phyloP scores from a whole-genome alignment of 805 yeast species.

The Metschnikowia amazonensis region DNA sequence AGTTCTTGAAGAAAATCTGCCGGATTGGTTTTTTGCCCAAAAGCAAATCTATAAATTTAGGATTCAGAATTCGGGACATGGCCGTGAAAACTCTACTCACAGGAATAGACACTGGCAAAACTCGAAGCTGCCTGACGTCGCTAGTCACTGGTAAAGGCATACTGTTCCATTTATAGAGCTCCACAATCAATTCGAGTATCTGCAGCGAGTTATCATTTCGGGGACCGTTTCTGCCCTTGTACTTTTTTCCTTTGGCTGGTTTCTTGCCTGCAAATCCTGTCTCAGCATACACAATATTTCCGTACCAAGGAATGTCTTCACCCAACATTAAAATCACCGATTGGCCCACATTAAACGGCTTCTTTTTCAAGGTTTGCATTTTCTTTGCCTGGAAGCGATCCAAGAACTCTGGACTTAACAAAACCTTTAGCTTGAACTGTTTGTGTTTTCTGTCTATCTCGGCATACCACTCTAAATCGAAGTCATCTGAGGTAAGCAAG shows the following conservation, averaged over 20 bases:
- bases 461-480: constrained; percentile 49
- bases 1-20: constrained; percentile 56
- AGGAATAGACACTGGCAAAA: constrained; percentile 62
- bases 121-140: constrained; percentile 31
- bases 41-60: constrained; percentile 49
- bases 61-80: constrained; percentile 56
- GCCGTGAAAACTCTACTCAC: constrained; percentile 62
- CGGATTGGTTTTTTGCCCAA: constrained; percentile 53
- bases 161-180: constrained; percentile 57
- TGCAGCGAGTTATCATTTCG: constrained; percentile 16
- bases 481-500: constrained; percentile 34
- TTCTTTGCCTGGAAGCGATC: constrained; percentile 47
- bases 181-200: constrained; percentile 43
- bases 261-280: constrained; percentile 8
- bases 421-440: constrained; percentile 41
- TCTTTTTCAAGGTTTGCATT: constrained; percentile 49
- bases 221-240: constrained; percentile 10
- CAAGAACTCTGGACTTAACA: constrained; percentile 46
- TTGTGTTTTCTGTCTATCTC: constrained; percentile 41
- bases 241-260: constrained; percentile 6
- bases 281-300: constrained; percentile 46
- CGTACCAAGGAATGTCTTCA: constrained; percentile 55
- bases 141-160: constrained; percentile 45
- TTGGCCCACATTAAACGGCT: constrained; percentile 59
- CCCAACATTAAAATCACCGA: constrained; percentile 53